Evolutionary conservation across 352 stramenopile species (phyloP).

Genomic region (Pythium apleroticum): DNA sequence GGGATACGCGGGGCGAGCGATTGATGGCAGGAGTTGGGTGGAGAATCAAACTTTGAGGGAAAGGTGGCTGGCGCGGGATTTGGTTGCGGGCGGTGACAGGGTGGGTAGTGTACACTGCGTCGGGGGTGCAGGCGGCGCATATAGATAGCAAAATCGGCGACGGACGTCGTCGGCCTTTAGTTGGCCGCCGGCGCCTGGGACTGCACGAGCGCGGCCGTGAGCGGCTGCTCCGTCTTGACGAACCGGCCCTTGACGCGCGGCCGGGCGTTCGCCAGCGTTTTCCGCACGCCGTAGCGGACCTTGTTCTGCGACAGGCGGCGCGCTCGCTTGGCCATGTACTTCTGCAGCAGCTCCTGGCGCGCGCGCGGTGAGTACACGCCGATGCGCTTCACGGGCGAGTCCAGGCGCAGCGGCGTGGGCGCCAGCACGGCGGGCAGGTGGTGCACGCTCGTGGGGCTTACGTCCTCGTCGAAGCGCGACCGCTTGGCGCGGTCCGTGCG

Average conservation of each 20-base stretch:
- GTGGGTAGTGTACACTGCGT: constrained; percentile 14
- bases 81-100: neutral
- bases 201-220: constrained; percentile 62
- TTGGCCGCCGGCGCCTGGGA: constrained; percentile 20
- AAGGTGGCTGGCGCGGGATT: neutral
- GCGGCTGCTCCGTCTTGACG: constrained; percentile 78
- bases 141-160: constrained; percentile 27
- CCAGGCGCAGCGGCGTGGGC: constrained; percentile 46
- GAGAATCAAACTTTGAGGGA: neutral
- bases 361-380: constrained; percentile 66
- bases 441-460: constrained; percentile 67
- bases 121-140: constrained; percentile 6
- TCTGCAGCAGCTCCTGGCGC: constrained; percentile 62
- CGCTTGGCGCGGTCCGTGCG: neutral
- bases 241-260: constrained; percentile 80
- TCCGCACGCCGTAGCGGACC: constrained; percentile 78
- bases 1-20: neutral
- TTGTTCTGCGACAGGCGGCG: constrained; percentile 73
- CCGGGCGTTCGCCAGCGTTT: constrained; percentile 76
- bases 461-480: constrained; percentile 30
- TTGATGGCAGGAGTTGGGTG: neutral
- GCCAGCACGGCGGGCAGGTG: constrained; percentile 31
- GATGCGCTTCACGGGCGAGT: constrained; percentile 52
- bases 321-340: constrained; percentile 80
- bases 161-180: neutral